These are phyloP conservation scores for Colletotrichum costaricense DNA, from an alignment of 2,329 filamentous ascomycete species.

Conservation along the genomic window DNA sequence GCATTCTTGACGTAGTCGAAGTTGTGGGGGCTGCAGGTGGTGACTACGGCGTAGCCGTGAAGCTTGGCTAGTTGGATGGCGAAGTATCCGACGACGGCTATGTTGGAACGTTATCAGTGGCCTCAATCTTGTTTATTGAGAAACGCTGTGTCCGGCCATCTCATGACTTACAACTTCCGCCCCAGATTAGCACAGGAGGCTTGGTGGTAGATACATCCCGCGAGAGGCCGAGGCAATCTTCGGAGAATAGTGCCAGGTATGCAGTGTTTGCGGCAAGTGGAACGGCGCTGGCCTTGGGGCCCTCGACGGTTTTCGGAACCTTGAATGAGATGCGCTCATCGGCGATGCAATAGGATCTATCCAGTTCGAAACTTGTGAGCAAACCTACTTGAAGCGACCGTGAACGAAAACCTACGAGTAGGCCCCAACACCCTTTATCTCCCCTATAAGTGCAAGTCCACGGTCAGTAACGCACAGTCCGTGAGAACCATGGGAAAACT, in stretches of 20 bases:
- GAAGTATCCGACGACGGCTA: background rate
- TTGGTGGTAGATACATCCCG: background rate
- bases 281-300: too few species aligned
- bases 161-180: background rate
- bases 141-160: background rate
- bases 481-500: too few species aligned
- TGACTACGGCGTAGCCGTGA: background rate
- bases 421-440: background rate
- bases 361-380: too few species aligned
- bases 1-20: background rate
- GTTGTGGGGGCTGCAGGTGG: background rate
- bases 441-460: background rate
- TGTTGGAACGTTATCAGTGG: background rate
- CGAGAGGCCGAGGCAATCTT: background rate
- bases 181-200: background rate
- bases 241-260: background rate
- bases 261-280: background rate
- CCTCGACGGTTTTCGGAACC: too few species aligned
- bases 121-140: background rate
- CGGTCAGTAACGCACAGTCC: too few species aligned
- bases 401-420: background rate
- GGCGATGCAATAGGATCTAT: background rate
- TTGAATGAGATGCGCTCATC: too few species aligned
- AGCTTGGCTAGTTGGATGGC: slow-evolving; percentile 1
- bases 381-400: too few species aligned